Conservation (phyloP, 1,139 yeast species). For the Sugiyamaella sp. region DNA sequence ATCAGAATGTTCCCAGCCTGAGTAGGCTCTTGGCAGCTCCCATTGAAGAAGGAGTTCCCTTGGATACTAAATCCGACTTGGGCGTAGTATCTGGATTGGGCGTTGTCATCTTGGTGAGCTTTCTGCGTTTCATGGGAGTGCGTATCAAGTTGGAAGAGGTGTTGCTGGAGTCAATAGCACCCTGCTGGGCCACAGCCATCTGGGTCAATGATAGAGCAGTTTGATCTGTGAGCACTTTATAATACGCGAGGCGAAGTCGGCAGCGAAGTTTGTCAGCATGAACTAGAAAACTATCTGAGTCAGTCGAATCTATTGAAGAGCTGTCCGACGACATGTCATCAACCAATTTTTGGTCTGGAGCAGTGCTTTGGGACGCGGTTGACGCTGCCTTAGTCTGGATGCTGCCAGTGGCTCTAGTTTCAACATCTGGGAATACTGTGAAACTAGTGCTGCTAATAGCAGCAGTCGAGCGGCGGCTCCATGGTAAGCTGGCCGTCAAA, state of each 20-base stretch:
- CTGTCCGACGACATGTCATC: background rate
- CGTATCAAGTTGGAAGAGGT: background rate
- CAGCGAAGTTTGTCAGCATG: constrained; percentile 36
- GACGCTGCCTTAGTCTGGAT: background rate
- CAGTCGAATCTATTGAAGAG: background rate
- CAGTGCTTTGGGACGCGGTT: background rate
- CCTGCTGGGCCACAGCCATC: constrained; percentile 27
- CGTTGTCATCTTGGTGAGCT: constrained; percentile 9
- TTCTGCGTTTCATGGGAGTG: constrained; percentile 16
- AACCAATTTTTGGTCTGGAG: background rate
- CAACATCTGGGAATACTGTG: constrained; percentile 12
- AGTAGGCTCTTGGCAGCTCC: constrained; percentile 54
- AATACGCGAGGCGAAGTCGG: constrained; percentile 76
- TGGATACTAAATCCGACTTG: constrained; percentile 29
- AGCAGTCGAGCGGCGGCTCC: constrained; percentile 17
- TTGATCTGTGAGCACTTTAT: constrained; percentile 67
- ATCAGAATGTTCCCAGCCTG: constrained; percentile 42
- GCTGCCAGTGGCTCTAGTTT: background rate
- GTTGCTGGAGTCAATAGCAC: background rate
- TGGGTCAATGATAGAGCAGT: constrained; percentile 43
- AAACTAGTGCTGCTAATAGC: constrained; percentile 7
- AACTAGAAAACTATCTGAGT: constrained; percentile 1
- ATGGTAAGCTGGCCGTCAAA: constrained; percentile 14
- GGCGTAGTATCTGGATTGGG: constrained; percentile 15
- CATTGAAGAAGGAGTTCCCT: constrained; percentile 50